Evolutionary conservation across 228 moss, liverwort and hornwort species (phyloP).

Genomic region (Sphagnum magellanicum): DNA sequence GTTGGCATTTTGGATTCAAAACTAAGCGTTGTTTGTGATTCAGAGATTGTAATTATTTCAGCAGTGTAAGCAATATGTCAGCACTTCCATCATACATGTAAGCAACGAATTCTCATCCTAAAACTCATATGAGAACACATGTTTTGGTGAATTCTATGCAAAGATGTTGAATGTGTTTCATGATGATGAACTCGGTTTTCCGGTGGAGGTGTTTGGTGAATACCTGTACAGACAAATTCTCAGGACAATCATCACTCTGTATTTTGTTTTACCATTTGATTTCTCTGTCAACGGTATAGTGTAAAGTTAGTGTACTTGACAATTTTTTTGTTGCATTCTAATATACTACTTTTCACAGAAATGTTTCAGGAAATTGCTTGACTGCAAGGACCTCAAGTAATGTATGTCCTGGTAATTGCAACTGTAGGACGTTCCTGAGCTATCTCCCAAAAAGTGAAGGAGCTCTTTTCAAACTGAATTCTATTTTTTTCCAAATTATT

Average conservation of each 20-base stretch:
- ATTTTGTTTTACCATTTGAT: background rate
- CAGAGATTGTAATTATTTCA: constrained; percentile 6
- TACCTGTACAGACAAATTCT: background rate
- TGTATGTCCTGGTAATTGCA: background rate
- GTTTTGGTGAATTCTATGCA: background rate
- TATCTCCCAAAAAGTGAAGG: background rate
- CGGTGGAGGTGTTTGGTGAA: no score
- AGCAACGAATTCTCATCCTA: background rate
- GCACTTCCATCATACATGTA: background rate
- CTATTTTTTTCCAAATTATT: background rate
- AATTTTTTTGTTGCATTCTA: background rate
- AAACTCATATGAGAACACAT: no score
- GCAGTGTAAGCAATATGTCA: background rate
- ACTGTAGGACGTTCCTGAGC: background rate
- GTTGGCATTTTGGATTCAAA: no score
- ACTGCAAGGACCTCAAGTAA: background rate
- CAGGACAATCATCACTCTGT: background rate
- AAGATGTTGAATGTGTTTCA: background rate
- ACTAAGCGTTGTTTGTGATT: no score
- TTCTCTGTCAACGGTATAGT: background rate
- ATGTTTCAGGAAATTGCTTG: constrained; percentile 2
- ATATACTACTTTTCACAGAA: background rate
- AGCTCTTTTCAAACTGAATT: background rate
- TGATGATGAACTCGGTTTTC: background rate
- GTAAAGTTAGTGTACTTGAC: background rate